These are phyloP conservation scores for Coriolopsis trogii DNA, from an alignment of 1,284 basidiomycete species.

Conservation along the genomic window DNA sequence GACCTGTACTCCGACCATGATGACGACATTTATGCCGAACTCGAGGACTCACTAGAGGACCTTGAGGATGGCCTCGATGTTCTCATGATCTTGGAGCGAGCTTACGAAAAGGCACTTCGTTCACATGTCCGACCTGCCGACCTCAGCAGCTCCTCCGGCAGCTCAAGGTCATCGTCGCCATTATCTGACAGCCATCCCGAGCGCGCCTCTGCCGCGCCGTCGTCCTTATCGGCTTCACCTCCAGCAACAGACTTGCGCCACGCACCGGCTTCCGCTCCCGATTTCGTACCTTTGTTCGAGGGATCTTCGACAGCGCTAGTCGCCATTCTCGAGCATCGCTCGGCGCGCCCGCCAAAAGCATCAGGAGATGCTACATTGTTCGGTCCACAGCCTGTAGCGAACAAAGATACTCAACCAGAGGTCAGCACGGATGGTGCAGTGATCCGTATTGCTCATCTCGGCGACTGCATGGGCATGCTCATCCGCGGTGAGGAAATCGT, in stretches of 20 bases:
- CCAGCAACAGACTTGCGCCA: conserved; percentile 4
- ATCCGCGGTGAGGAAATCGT: conserved; percentile 79
- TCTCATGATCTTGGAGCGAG: conserved; percentile 64
- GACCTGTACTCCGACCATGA: conserved; percentile 22
- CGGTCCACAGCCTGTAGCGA: conserved; percentile 20
- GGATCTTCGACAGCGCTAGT: conserved; percentile 75
- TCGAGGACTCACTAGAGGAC: conserved; percentile 59
- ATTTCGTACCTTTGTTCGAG: conserved; percentile 46
- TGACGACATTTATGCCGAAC: conserved; percentile 36
- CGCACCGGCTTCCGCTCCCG: not conserved
- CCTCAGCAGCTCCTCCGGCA: conserved; percentile 7
- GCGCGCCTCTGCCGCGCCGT: conserved; percentile 5
- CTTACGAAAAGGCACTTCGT: conserved; percentile 64
- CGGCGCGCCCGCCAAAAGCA: conserved; percentile 25
- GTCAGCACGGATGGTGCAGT: conserved; percentile 39
- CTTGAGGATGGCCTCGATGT: conserved; percentile 70
- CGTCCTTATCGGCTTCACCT: conserved; percentile 12
- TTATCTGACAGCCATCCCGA: conserved; percentile 11
- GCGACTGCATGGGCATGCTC: conserved; percentile 90
- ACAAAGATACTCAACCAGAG: conserved; percentile 15
- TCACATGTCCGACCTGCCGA: conserved; percentile 51
- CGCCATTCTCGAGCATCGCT: conserved; percentile 58
- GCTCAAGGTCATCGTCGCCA: conserved; percentile 17
- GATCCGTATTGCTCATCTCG: conserved; percentile 88
- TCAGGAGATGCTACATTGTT: conserved; percentile 20